These are phyloP conservation scores for Stagonosporopsis cucurbitacearum DNA, from an alignment of 2,329 filamentous ascomycete genomes.

Conservation along the genomic window DNA sequence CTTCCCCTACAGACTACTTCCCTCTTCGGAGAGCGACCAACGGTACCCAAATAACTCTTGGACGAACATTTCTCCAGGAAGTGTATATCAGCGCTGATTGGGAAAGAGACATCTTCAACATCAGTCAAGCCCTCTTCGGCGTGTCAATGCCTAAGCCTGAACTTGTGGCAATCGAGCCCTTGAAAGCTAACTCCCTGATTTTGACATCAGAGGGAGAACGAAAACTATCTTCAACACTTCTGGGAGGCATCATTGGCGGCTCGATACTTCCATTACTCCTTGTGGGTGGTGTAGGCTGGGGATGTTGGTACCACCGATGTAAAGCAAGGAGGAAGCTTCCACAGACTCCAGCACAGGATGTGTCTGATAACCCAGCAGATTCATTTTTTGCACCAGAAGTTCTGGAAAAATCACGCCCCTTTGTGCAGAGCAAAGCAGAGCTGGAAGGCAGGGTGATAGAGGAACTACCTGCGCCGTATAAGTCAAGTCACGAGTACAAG, in stretches of 20 bases:
- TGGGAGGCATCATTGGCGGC: not conserved
- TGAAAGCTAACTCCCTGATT: not conserved
- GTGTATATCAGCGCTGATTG: slow-evolving; percentile 57
- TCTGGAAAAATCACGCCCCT: not conserved
- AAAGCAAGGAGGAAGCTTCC: not conserved
- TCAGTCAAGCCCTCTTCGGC: slow-evolving; percentile 46
- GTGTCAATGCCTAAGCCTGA: slow-evolving; percentile 20
- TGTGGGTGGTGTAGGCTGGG: not conserved
- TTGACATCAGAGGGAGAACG: not conserved
- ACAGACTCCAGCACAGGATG: not conserved
- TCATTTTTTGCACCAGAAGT: not conserved
- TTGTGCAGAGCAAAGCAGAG: not conserved
- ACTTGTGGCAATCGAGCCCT: slow-evolving; percentile 34
- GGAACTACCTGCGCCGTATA: not conserved
- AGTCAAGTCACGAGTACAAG: not conserved
- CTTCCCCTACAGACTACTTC: not conserved
- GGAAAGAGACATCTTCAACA: slow-evolving; percentile 53
- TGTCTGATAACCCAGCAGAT: not conserved
- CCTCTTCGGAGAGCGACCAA: not conserved
- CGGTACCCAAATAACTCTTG: slow-evolving; percentile 48
- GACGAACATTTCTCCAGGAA: slow-evolving; percentile 70
- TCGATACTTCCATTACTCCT: not conserved
- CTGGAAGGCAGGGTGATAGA: not conserved
- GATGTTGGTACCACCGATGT: not conserved
- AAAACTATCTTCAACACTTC: not conserved